phyloP scores from a whole-genome alignment of 106 monocot genomes.

The Xerophyta viscosa region DNA sequence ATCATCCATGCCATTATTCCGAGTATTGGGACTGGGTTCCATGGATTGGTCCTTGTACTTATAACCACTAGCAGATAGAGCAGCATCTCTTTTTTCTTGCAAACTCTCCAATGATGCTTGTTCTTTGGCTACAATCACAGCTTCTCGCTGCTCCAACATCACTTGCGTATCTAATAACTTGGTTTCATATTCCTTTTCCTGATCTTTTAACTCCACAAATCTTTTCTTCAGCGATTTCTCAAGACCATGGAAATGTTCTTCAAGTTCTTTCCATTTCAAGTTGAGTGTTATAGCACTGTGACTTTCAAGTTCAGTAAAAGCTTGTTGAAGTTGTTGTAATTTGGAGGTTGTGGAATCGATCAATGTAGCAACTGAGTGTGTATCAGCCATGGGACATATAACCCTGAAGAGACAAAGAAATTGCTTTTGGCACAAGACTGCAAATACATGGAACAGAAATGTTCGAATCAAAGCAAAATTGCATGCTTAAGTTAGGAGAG shows the following conservation, averaged over 20 bases:
- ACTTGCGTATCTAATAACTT: constrained; percentile 42
- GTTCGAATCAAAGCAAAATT: neutral
- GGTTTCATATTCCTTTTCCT: constrained; percentile 56
- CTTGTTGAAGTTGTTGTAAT: constrained; percentile 75
- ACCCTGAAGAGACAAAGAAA: constrained; percentile 8
- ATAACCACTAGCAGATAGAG: constrained; percentile 37
- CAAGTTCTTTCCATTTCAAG: constrained; percentile 75
- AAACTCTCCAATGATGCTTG: constrained; percentile 59
- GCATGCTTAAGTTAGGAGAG: no score
- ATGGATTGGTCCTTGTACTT: constrained; percentile 19
- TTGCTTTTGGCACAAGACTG: neutral
- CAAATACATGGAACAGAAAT: neutral
- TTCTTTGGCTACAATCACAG: constrained; percentile 66
- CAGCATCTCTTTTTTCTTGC: constrained; percentile 72
- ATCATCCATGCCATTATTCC: constrained; percentile 14
- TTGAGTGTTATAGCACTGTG: constrained; percentile 44
- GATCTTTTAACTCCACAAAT: constrained; percentile 54
- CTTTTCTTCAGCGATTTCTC: constrained; percentile 71
- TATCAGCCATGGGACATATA: constrained; percentile 51
- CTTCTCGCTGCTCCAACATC: constrained; percentile 54
- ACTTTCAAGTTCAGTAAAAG: constrained; percentile 66
- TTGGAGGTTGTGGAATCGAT: constrained; percentile 75
- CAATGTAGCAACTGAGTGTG: constrained; percentile 45
- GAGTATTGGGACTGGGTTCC: constrained; percentile 2
- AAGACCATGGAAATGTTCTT: constrained; percentile 77